A percentile compares a stretch with the other conserved stretches of the same genome.
phyloP scores from a whole-genome alignment of 2,329 filamentous ascomycete species.

The Fusarium coicis region DNA sequence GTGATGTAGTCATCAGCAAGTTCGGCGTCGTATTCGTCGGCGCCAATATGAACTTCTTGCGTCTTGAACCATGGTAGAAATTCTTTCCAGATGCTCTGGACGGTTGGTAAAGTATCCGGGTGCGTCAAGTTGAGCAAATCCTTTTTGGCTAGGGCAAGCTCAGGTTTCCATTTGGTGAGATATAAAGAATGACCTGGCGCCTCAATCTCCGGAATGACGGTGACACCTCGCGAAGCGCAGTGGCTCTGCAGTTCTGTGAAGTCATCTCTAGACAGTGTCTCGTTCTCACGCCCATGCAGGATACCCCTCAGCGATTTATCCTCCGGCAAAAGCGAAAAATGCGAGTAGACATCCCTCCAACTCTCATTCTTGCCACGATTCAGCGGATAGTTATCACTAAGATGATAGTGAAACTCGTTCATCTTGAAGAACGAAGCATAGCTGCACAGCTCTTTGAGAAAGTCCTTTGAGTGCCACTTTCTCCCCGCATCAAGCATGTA shows the following conservation, averaged over 20 bases:
- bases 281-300: conserved; percentile 15
- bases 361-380: conserved; percentile 25
- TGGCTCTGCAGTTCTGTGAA: conserved; percentile 3
- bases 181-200: conserved; percentile 3
- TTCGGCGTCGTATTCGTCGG: conserved; percentile 20
- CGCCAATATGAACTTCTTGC: conserved; percentile 11
- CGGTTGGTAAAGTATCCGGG: not conserved
- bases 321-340: conserved; percentile 9
- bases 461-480: conserved; percentile 24
- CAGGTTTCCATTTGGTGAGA: conserved; percentile 23
- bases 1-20: conserved; percentile 24
- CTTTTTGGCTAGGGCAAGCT: conserved; percentile 10
- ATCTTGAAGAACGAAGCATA: conserved; percentile 31
- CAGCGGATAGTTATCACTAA: conserved; percentile 22
- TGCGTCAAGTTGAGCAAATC: conserved; percentile 13
- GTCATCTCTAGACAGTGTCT: not conserved
- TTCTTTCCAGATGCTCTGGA: conserved; percentile 13
- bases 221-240: conserved; percentile 10
- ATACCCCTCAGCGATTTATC: conserved; percentile 1
- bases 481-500: conserved; percentile 22
- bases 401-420: conserved; percentile 25
- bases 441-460: conserved; percentile 16
- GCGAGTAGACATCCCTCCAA: conserved; percentile 17
- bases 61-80: conserved; percentile 20
- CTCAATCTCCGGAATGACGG: conserved; percentile 13